Conservation (phyloP, 345 rosid genomes). For the Hibiscus trionum region DNA sequence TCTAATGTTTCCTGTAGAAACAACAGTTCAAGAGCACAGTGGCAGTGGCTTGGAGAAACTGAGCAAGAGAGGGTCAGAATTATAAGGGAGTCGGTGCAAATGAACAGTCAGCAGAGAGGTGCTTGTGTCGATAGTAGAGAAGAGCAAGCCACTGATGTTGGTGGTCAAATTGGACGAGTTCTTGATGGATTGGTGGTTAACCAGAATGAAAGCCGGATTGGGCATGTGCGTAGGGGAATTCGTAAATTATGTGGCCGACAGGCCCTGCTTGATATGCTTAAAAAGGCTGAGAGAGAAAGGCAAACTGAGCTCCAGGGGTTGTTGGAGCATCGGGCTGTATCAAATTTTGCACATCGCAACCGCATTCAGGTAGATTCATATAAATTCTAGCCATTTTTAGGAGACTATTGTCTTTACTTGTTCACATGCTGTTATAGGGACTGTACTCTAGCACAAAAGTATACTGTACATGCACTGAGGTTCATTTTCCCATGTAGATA, state of each 20-base stretch:
- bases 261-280: constrained; percentile 25
- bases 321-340: constrained; percentile 60
- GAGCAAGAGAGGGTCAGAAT: constrained; percentile 93
- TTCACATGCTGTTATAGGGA: not conserved
- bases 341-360: constrained; percentile 83
- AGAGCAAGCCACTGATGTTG: constrained; percentile 50
- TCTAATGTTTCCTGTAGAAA: constrained; percentile 37
- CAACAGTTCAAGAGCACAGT: constrained; percentile 49
- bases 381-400: constrained; percentile 2
- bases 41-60: constrained; percentile 84
- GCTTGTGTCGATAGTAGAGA: constrained; percentile 45
- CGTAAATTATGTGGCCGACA: constrained; percentile 90
- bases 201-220: constrained; percentile 36
- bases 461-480: not conserved
- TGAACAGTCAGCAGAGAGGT: constrained; percentile 61
- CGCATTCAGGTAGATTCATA: constrained; percentile 71
- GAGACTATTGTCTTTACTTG: not conserved
- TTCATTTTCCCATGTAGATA: too few relatives aligned
- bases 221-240: constrained; percentile 58
- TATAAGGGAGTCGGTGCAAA: constrained; percentile 83
- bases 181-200: constrained; percentile 57
- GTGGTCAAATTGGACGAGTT: constrained; percentile 64
- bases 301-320: constrained; percentile 66
- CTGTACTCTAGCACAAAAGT: not conserved
- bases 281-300: constrained; percentile 68